Conservation (phyloP, 805 yeast species). For the Komagataella mondaviorum region DNA sequence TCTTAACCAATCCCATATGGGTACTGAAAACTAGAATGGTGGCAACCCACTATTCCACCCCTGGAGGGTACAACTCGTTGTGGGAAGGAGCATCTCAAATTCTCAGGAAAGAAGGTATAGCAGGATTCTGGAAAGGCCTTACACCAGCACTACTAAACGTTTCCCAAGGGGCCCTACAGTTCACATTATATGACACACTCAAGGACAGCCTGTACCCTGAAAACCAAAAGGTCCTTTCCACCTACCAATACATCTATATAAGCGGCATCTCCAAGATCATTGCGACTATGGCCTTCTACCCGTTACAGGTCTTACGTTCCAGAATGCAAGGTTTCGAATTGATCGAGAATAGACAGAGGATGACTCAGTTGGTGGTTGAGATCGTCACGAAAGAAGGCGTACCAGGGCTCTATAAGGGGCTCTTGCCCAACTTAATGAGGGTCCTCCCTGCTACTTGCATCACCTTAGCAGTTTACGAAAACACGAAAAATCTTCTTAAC, state of each 20-base stretch:
- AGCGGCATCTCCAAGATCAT: slow-evolving; percentile 59
- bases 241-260: slow-evolving; percentile 47
- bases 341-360: slow-evolving; percentile 9
- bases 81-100: slow-evolving; percentile 39
- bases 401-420: slow-evolving; percentile 71
- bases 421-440: slow-evolving; percentile 62
- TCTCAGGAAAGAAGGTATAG: slow-evolving; percentile 38
- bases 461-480: slow-evolving; percentile 79
- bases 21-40: slow-evolving; percentile 84
- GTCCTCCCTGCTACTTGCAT: slow-evolving; percentile 91
- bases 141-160: slow-evolving; percentile 69
- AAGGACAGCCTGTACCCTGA: slow-evolving; percentile 23
- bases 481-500: slow-evolving; percentile 21
- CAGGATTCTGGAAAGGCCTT: slow-evolving; percentile 76
- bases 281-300: slow-evolving; percentile 62
- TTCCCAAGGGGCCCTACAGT: slow-evolving; percentile 80
- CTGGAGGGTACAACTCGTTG: slow-evolving; percentile 45
- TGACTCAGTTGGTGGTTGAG: slow-evolving; percentile 19
- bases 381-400: slow-evolving; percentile 41
- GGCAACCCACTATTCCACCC: slow-evolving; percentile 30
- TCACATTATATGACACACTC: slow-evolving; percentile 71
- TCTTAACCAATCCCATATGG: slow-evolving; percentile 90
- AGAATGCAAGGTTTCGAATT: slow-evolving; percentile 47
- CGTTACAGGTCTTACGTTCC: slow-evolving; percentile 70
- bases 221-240: slow-evolving; percentile 19